Conservation (phyloP, 164 flowering plant genomes). For the Sedum album region DNA sequence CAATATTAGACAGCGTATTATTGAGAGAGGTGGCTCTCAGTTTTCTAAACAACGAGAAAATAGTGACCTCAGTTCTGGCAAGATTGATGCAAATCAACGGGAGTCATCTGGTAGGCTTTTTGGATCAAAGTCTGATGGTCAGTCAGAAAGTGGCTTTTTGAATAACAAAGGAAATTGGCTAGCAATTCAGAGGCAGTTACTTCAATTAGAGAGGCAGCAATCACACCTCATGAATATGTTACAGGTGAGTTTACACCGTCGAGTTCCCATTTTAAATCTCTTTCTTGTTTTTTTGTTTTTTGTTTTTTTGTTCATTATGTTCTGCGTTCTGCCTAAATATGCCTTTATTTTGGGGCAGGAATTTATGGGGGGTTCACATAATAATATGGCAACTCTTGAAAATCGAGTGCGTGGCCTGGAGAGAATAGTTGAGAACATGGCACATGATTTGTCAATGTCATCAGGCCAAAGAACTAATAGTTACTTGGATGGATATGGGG, state of each 20-base stretch:
- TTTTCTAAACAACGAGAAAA: slow-evolving; percentile 25
- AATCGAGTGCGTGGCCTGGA: slow-evolving; percentile 90
- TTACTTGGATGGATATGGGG: slow-evolving; percentile 49
- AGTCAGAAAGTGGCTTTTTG: slow-evolving; percentile 53
- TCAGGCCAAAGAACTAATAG: slow-evolving; percentile 53
- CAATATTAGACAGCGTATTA: slow-evolving; percentile 20
- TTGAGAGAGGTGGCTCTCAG: slow-evolving; percentile 26
- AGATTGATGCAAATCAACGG: slow-evolving; percentile 37
- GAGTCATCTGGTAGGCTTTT: slow-evolving; percentile 33
- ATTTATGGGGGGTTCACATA: slow-evolving; percentile 96
- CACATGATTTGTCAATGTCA: slow-evolving; percentile 63
- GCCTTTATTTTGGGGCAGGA: slow-evolving; percentile 42
- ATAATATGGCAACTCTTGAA: slow-evolving; percentile 81
- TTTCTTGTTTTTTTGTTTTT: neutral
- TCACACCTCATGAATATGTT: slow-evolving; percentile 85
- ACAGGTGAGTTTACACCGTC: slow-evolving; percentile 43
- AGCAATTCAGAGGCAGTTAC: slow-evolving; percentile 82
- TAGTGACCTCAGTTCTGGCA: slow-evolving; percentile 30
- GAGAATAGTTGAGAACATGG: slow-evolving; percentile 93
- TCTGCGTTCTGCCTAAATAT: neutral
- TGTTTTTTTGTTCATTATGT: neutral
- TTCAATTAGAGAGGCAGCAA: slow-evolving; percentile 90
- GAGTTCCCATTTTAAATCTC: neutral
- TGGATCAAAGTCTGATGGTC: slow-evolving; percentile 49
- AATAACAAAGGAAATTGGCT: slow-evolving; percentile 76